Base-by-base conservation (phyloP, 1,139 yeast species). In the Scheffersomyces parashehatae region DNA sequence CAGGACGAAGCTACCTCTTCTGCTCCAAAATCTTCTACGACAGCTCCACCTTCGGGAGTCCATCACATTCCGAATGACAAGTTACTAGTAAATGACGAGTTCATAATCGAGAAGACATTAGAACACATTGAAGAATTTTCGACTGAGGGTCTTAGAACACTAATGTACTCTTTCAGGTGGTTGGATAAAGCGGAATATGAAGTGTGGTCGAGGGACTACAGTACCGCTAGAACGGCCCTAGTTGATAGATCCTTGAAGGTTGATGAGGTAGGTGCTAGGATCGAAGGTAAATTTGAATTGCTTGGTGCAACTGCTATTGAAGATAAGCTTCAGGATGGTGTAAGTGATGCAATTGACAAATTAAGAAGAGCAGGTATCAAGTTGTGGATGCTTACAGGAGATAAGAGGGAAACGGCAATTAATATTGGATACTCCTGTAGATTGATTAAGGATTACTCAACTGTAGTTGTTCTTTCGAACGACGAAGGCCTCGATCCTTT, bases 371-470 rank as follows among this genome's bases (percentile, higher is more conserved):
- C 99, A 0, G 96, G 96, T 4, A 90, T 93, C 45, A 88, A 85
- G 58, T 68, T 95, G 73, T 93, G 99, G 99, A 93, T 93, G 97
- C 73, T 93, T 46, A 93, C 99, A 0, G 99, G 99, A 41, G 99
- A 93, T 60, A 93, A 93, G 60, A 75, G 97, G 47, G 99, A 95
- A 64, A 95, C 99, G 0, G 99, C 99, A 1, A 90, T 93, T 47
- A 93, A 90, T 58, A 93, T 95, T 63, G 99, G 99, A 0, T 88
- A 91, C 59, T 86, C 98, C 4, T 95, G 99, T 64, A 83, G 91
- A 30, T 71, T 95, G 47, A 91, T 95, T 55, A 88, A 91, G 59
- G 99, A 93, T 57, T 95, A 87, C 60, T 89, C 97, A 0, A 87
- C 96, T 0, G 88, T 91, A 6, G 82, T 91, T n/a, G 70, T 90